phyloP scores from a whole-genome alignment of 2,329 filamentous ascomycete genomes.

The Emmonsia crescens region DNA sequence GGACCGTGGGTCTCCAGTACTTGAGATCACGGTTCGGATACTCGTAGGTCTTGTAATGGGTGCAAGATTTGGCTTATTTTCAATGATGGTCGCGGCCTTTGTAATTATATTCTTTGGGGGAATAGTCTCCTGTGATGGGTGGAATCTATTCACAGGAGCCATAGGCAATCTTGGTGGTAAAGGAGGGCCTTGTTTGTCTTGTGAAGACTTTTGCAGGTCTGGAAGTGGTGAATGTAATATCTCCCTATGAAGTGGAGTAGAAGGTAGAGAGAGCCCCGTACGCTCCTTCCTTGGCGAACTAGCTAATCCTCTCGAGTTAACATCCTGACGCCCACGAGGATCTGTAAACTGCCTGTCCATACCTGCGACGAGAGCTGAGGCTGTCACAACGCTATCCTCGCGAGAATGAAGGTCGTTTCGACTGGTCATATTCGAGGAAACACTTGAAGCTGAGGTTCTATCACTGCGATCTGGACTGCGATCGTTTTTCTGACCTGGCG shows the following conservation, averaged over 20 bases:
- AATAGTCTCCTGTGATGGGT: not conserved
- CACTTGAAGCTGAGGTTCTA: not conserved
- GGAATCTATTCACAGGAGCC: not conserved
- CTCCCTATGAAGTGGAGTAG: not conserved
- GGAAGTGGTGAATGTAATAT: not conserved
- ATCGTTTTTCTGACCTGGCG: not conserved
- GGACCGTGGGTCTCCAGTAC: not conserved
- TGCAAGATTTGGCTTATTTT: not conserved
- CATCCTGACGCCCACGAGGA: not conserved
- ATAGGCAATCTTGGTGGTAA: not conserved
- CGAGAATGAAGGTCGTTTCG: not conserved
- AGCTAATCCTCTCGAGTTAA: not conserved
- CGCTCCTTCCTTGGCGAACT: not conserved
- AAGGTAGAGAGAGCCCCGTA: not conserved
- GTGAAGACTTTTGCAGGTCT: not conserved
- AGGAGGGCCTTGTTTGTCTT: not conserved
- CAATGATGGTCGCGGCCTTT: not conserved
- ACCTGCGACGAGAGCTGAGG: not conserved
- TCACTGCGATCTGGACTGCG: not conserved
- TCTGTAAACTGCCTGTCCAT: not conserved
- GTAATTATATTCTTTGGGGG: not conserved
- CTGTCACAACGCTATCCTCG: not conserved
- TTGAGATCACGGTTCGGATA: not conserved
- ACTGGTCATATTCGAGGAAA: not conserved
- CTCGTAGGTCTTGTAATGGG: not conserved